Conservation (phyloP, 768 basidiomycete species). For the Coprinellus aureogranulatus region DNA sequence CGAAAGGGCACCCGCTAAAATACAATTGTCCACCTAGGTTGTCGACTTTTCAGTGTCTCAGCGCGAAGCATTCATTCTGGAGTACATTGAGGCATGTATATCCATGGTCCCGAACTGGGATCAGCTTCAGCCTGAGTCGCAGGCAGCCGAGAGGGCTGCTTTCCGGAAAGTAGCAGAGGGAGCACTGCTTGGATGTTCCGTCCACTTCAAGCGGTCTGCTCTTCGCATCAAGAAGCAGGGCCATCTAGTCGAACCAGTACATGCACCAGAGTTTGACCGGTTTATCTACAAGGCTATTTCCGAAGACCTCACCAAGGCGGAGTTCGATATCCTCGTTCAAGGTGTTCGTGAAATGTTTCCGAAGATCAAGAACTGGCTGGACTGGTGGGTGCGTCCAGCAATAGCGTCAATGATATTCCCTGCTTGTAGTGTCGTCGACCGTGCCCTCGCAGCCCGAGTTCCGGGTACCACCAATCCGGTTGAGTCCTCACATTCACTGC, state of each 20-base stretch:
- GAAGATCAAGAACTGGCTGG: conserved; percentile 14
- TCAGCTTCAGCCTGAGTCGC: conserved; percentile 11
- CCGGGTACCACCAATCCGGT: conserved; percentile 16
- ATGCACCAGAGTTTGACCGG: neutral
- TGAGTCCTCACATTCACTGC: conserved; percentile 22
- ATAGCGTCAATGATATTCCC: conserved; percentile 25
- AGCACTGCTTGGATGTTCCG: conserved; percentile 18
- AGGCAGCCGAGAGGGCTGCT: neutral
- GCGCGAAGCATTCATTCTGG: too few species aligned
- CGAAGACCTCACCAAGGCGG: neutral
- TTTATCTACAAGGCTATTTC: neutral
- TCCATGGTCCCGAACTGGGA: too few species aligned
- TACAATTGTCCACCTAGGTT: too few species aligned
- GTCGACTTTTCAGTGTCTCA: too few species aligned
- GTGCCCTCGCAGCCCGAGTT: conserved; percentile 11
- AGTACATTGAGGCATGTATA: too few species aligned
- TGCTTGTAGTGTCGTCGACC: conserved; percentile 10
- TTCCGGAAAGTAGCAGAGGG: neutral
- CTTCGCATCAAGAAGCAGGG: conserved; percentile 10
- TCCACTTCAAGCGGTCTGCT: conserved; percentile 19
- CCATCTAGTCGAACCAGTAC: conserved; percentile 1
- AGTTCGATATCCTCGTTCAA: conserved; percentile 5
- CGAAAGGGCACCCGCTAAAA: too few species aligned
- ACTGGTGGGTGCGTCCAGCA: conserved; percentile 21
- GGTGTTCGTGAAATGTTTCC: conserved; percentile 9